These are phyloP conservation scores for Nothophoma quercina DNA, from an alignment of 2,329 filamentous ascomycete genomes.

Conservation along the genomic window DNA sequence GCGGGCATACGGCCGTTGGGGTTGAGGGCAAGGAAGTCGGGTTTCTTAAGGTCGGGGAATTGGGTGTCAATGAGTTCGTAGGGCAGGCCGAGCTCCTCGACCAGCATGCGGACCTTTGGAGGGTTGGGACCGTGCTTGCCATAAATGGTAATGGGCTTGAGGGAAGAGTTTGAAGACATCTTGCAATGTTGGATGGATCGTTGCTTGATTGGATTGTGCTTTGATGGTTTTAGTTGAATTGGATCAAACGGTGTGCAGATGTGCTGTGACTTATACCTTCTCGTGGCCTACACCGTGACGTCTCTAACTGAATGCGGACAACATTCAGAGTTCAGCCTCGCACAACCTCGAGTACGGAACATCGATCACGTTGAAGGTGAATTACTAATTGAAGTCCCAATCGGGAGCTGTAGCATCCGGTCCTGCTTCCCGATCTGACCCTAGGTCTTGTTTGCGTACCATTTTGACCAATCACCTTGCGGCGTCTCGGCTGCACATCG, in stretches of 20 bases:
- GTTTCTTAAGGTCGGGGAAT: slow-evolving; percentile 52
- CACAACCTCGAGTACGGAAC: not conserved
- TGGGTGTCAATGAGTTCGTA: slow-evolving; percentile 49
- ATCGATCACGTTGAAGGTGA: not conserved
- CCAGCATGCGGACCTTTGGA: slow-evolving; percentile 55
- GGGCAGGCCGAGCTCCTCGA: slow-evolving; percentile 54
- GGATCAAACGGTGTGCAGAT: not conserved
- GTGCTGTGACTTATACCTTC: not conserved
- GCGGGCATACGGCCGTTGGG: slow-evolving; percentile 54
- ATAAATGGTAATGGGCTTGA: slow-evolving; percentile 35
- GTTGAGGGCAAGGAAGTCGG: slow-evolving; percentile 51
- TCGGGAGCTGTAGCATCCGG: not conserved
- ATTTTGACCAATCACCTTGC: not conserved
- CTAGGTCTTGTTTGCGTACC: not conserved
- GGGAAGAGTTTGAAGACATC: slow-evolving; percentile 14
- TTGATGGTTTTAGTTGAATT: not conserved
- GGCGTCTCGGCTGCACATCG: not conserved
- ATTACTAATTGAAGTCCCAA: not conserved
- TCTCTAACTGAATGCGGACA: not conserved
- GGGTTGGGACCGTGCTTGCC: slow-evolving; percentile 49
- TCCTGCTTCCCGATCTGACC: not conserved
- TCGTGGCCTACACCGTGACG: not conserved
- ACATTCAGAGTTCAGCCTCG: not conserved
- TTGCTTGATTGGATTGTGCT: not conserved
- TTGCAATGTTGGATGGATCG: too few relatives aligned